Evolutionary conservation across 495 filamentous ascomycete genomes (phyloP).

Genomic region (Hypoxylon trugodes): DNA sequence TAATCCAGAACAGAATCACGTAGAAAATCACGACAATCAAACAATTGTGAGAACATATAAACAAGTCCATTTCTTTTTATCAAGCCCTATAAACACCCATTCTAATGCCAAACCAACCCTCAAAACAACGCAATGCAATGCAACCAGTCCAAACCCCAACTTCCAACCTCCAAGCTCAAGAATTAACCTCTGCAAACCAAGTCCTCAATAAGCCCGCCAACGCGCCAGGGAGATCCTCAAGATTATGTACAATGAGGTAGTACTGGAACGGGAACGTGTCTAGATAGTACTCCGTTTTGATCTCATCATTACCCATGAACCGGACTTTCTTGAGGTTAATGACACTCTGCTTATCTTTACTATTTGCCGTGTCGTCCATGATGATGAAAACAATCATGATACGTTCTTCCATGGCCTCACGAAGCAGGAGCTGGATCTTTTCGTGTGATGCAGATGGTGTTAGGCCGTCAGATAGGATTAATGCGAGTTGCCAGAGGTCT

Average conservation of each 20-base stretch:
- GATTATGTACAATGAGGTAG: conserved; percentile 91
- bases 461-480: conserved; percentile 93
- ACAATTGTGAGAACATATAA: no score
- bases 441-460: conserved; percentile 82
- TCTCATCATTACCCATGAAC: conserved; percentile 42
- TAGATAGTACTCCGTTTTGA: conserved; percentile 86
- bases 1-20: no score
- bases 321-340: conserved; percentile 52
- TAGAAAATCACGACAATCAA: no score
- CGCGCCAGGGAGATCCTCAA: conserved; percentile 87
- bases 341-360: conserved; percentile 46
- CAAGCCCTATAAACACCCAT: no score
- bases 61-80: no score
- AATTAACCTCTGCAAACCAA: conserved; percentile 91
- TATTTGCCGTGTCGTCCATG: conserved; percentile 74
- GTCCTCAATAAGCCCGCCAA: conserved; percentile 88
- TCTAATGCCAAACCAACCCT: not conserved
- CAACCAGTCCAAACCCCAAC: not conserved
- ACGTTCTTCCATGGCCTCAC: conserved; percentile 87
- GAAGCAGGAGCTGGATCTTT: conserved; percentile 78
- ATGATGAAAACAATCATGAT: conserved; percentile 99
- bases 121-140: not conserved
- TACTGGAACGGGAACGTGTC: conserved; percentile 96
- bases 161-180: conserved; percentile 18
- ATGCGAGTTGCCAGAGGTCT: conserved; percentile 94